Percentiles rank a stretch among this genome's conserved stretches.
phyloP scores from a whole-genome alignment of 176 grass and related monocot species.

The Tillandsia leiboldiana region DNA sequence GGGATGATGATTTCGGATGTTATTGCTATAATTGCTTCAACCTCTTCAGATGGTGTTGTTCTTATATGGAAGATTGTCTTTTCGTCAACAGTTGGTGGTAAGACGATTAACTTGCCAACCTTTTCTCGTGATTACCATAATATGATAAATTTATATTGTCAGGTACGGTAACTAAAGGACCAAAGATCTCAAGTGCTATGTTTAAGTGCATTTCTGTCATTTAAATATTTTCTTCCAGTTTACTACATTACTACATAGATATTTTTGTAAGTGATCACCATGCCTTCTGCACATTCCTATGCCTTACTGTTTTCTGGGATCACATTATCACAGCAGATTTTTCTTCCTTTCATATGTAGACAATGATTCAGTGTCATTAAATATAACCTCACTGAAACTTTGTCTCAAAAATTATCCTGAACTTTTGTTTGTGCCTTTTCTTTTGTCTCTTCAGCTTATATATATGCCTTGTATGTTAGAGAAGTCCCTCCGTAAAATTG shows the following conservation, averaged over 20 bases:
- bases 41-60: conserved; percentile 77
- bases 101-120: conserved; percentile 15
- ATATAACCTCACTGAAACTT: not conserved
- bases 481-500: not conserved
- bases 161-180: not conserved
- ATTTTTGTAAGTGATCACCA: not conserved
- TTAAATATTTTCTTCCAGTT: not conserved
- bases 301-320: too few relatives aligned
- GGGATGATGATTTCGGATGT: conserved; percentile 52
- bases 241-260: not conserved
- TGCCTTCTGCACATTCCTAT: not conserved
- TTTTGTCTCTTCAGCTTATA: not conserved
- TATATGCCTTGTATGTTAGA: not conserved
- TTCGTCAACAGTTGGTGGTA: conserved; percentile 35
- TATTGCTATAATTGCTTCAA: conserved; percentile 67
- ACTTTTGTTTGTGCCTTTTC: not conserved
- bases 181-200: not conserved
- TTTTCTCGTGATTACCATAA: not conserved
- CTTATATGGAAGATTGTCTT: conserved; percentile 61
- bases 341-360: too few relatives aligned
- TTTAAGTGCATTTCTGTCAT: not conserved
- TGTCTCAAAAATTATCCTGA: not conserved
- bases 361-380: too few relatives aligned
- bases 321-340: too few relatives aligned
- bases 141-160: not conserved